Conservation (phyloP, 2,329 filamentous ascomycete genomes). For the Pseudonectria buxi region DNA sequence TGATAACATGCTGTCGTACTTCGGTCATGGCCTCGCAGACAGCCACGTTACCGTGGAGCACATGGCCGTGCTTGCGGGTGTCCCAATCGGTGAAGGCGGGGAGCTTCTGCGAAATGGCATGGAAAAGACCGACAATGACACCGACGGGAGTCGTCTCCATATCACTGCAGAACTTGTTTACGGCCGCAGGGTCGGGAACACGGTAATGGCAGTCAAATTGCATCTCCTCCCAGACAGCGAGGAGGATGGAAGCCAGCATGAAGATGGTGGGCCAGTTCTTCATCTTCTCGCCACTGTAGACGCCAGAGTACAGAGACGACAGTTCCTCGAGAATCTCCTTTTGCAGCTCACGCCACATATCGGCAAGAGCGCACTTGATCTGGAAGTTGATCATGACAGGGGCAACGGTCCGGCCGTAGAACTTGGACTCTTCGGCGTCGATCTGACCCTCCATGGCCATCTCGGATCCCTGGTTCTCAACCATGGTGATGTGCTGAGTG, state of each 20-base stretch:
- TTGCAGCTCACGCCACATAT: slow-evolving; percentile 97
- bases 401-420: slow-evolving; percentile 81
- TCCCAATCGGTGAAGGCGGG: slow-evolving; percentile 93
- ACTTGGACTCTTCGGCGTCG: slow-evolving; percentile 78
- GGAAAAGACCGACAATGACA: slow-evolving; percentile 94
- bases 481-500: slow-evolving; percentile 88
- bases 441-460: slow-evolving; percentile 74
- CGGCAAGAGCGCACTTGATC: slow-evolving; percentile 93
- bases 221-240: slow-evolving; percentile 97
- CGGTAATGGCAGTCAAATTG: slow-evolving; percentile 98
- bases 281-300: slow-evolving; percentile 93
- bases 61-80: slow-evolving; percentile 79
- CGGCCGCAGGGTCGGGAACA: slow-evolving; percentile 72
- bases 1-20: slow-evolving; percentile 83
- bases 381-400: slow-evolving; percentile 99
- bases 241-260: slow-evolving; percentile 86
- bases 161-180: slow-evolving; percentile 91
- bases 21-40: slow-evolving; percentile 96
- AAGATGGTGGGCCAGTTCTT: slow-evolving; percentile 99
- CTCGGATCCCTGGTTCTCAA: slow-evolving; percentile 81
- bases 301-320: slow-evolving; percentile 87
- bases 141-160: slow-evolving; percentile 96
- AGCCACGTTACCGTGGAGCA: slow-evolving; percentile 83
- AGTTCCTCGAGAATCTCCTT: slow-evolving; percentile 95
- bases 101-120: slow-evolving; percentile 94